These are phyloP conservation scores for Carex scoparia DNA, from an alignment of 176 grass and related monocot genomes.

Conservation along the genomic window DNA sequence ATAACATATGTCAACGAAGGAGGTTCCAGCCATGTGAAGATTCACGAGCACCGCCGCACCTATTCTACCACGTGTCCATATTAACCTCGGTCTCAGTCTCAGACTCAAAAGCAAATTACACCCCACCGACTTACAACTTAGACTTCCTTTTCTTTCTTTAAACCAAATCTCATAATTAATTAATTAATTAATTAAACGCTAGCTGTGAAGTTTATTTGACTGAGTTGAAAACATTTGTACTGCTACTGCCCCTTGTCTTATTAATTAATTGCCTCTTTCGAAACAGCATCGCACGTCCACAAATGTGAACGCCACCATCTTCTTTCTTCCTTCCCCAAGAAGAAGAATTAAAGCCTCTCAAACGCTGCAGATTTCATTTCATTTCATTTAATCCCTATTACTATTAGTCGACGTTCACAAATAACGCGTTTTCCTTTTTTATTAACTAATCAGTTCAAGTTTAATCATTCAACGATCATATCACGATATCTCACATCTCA, in stretches of 20 bases:
- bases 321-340: neutral
- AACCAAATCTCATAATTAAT: neutral
- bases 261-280: neutral
- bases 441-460: neutral
- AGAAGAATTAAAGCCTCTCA: too few relatives aligned
- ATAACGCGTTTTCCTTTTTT: slow-evolving; percentile 12
- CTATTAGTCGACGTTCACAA: neutral
- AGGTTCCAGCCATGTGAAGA: slow-evolving; percentile 1
- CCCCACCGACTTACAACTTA: neutral
- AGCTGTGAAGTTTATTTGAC: too few relatives aligned
- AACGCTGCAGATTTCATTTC: neutral
- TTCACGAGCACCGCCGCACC: slow-evolving; percentile 19
- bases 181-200: too few relatives aligned
- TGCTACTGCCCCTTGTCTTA: too few relatives aligned
- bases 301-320: slow-evolving; percentile 34
- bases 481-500: too few relatives aligned
- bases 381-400: neutral
- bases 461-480: neutral
- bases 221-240: neutral
- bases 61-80: slow-evolving; percentile 9
- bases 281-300: slow-evolving; percentile 24
- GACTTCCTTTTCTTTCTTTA: neutral
- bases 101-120: neutral
- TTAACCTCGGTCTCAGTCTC: neutral
- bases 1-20: neutral